phyloP scores from a whole-genome alignment of 1,284 basidiomycete genomes.

The Melampsora americana region DNA sequence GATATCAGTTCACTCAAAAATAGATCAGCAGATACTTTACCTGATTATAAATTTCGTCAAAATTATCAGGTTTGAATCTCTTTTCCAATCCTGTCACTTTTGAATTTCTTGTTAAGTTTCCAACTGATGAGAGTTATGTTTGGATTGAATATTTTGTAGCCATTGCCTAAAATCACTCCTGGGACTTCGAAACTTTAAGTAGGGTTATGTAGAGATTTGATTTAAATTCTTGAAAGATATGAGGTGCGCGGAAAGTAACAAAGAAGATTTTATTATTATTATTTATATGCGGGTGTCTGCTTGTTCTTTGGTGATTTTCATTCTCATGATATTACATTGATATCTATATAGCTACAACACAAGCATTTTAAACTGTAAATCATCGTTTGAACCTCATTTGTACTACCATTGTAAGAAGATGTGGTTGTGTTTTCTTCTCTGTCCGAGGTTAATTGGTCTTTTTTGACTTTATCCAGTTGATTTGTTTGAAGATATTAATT shows the following conservation, averaged over 20 bases:
- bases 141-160: not conserved
- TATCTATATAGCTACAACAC: too few relatives aligned
- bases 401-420: too few relatives aligned
- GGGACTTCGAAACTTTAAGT: not conserved
- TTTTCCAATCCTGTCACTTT: not conserved
- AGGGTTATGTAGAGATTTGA: not conserved
- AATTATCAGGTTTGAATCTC: slow-evolving; percentile 9
- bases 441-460: too few relatives aligned
- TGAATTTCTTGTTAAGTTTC: not conserved
- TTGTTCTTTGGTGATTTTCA: too few relatives aligned
- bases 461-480: too few relatives aligned
- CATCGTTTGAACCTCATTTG: too few relatives aligned
- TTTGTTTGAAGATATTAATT: too few relatives aligned
- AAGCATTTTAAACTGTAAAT: too few relatives aligned
- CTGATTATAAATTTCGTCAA: slow-evolving; percentile 20
- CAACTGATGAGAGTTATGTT: not conserved
- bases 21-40: slow-evolving; percentile 2
- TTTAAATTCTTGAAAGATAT: not conserved
- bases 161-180: slow-evolving; percentile 3
- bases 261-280: not conserved
- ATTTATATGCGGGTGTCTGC: too few relatives aligned
- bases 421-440: too few relatives aligned
- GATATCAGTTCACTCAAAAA: slow-evolving; percentile 57
- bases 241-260: not conserved
- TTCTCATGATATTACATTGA: too few relatives aligned